A percentile compares a stretch with the other conserved stretches of the same genome.
These are phyloP conservation scores for Puccinia triticina DNA, from an alignment of 1,284 basidiomycete genomes.

Conservation along the genomic window DNA sequence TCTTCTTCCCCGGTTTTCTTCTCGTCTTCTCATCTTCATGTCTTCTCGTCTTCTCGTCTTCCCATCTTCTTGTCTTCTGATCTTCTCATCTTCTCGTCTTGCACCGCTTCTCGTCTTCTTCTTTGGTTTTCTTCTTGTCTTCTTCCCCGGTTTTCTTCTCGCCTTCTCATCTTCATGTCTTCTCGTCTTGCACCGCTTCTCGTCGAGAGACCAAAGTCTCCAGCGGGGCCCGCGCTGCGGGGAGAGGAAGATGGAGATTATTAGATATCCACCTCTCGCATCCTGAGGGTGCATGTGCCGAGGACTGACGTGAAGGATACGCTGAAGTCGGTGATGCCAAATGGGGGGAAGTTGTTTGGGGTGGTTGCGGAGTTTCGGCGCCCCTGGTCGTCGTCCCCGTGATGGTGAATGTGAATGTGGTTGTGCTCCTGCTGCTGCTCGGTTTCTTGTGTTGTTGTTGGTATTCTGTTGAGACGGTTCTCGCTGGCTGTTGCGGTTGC, in stretches of 20 bases:
- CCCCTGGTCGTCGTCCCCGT: neutral
- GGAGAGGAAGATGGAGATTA: neutral
- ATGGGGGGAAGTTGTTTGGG: constrained; percentile 8
- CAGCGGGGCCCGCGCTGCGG: neutral
- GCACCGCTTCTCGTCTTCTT: too few species aligned
- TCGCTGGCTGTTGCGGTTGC: neutral
- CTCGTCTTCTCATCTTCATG: too few species aligned
- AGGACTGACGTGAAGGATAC: constrained; percentile 16
- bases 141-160: too few species aligned
- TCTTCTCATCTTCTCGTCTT: too few species aligned
- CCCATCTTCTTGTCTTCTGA: too few species aligned
- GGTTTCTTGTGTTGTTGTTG: neutral
- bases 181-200: too few species aligned
- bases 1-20: too few species aligned
- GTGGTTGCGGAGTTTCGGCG: neutral
- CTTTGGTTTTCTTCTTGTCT: too few species aligned
- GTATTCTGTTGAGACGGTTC: neutral
- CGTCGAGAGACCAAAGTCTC: neutral
- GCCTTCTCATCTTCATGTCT: too few species aligned
- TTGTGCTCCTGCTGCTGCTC: neutral
- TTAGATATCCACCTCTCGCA: neutral
- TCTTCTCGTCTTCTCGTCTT: too few species aligned
- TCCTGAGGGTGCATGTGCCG: neutral
- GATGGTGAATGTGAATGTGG: neutral
- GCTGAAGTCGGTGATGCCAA: constrained; percentile 4